Conservation (phyloP, 2,329 filamentous ascomycete species). For the Alternaria triticimaculans region DNA sequence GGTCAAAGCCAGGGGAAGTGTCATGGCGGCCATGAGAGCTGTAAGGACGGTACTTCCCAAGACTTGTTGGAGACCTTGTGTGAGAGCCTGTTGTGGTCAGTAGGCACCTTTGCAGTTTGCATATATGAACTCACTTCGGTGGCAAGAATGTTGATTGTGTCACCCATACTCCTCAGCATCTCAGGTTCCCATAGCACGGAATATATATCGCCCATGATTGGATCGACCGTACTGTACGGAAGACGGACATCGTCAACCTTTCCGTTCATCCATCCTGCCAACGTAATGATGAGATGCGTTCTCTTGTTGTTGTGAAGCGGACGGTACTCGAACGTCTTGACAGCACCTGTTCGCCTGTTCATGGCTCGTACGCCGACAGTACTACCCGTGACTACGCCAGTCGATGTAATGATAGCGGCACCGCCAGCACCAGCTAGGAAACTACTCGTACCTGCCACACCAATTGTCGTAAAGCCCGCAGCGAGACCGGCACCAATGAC, state of each 20-base stretch:
- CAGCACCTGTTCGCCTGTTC: slow-evolving; percentile 85
- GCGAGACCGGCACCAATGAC: slow-evolving; percentile 93
- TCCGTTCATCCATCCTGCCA: slow-evolving; percentile 98
- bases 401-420: slow-evolving; percentile 91
- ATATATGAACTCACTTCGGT: slow-evolving; percentile 73
- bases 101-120: slow-evolving; percentile 27
- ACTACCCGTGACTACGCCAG: slow-evolving; percentile 83
- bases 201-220: slow-evolving; percentile 98
- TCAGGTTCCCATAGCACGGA: slow-evolving; percentile 98
- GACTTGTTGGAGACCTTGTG: slow-evolving; percentile 94
- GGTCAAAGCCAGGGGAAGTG: slow-evolving; percentile 88
- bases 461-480: slow-evolving; percentile 93
- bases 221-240: slow-evolving; percentile 94
- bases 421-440: slow-evolving; percentile 93
- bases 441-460: slow-evolving; percentile 83
- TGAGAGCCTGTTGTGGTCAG: slow-evolving; percentile 74
- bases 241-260: slow-evolving; percentile 96
- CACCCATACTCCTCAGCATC: slow-evolving; percentile 96
- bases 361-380: slow-evolving; percentile 86
- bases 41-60: slow-evolving; percentile 88
- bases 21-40: slow-evolving; percentile 88
- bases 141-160: slow-evolving; percentile 96
- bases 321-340: slow-evolving; percentile 95
- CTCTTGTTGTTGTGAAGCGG: slow-evolving; percentile 98
- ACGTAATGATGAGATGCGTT: slow-evolving; percentile 92